A percentile compares a stretch with the other conserved stretches of the same genome.
These are phyloP conservation scores for Backusella westeae DNA, from an alignment of 192 early-diverging fungal species.

Conservation along the genomic window DNA sequence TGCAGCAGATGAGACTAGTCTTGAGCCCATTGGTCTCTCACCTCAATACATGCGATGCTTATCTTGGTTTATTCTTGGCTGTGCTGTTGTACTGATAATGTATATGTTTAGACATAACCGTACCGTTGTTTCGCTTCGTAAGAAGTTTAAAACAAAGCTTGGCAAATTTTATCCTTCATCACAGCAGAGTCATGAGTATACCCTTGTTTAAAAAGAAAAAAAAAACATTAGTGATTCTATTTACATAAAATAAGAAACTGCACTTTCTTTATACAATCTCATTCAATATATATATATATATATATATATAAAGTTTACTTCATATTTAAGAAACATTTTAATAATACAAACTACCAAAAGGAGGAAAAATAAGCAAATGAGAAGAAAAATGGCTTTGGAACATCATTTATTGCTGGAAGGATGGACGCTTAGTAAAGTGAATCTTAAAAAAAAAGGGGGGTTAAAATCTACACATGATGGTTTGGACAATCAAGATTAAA, in stretches of 20 bases:
- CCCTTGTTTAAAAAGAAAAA: slow-evolving; percentile 4
- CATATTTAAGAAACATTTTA: neutral
- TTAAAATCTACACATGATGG: too few relatives aligned
- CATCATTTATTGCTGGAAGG: neutral
- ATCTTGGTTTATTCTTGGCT: slow-evolving; percentile 1
- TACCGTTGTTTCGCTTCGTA: neutral
- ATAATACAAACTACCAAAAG: neutral
- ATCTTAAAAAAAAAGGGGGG: neutral
- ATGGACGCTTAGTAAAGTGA: neutral
- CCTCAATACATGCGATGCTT: neutral
- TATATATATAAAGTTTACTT: too few relatives aligned
- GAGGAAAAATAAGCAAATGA: too few relatives aligned
- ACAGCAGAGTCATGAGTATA: slow-evolving; percentile 2
- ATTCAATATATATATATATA: too few relatives aligned
- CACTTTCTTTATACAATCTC: neutral
- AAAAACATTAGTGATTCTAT: neutral
- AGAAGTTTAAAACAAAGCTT: slow-evolving; percentile 3
- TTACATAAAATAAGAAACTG: neutral
- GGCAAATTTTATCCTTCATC: neutral
- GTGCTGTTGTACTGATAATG: neutral
- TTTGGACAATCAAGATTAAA: too few relatives aligned
- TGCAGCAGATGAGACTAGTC: neutral
- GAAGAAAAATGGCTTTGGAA: neutral
- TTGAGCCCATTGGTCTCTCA: neutral
- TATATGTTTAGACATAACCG: neutral